Evolutionary conservation across 164 flowering plant genomes (phyloP).

Genomic region (Chimonanthus praecox): DNA sequence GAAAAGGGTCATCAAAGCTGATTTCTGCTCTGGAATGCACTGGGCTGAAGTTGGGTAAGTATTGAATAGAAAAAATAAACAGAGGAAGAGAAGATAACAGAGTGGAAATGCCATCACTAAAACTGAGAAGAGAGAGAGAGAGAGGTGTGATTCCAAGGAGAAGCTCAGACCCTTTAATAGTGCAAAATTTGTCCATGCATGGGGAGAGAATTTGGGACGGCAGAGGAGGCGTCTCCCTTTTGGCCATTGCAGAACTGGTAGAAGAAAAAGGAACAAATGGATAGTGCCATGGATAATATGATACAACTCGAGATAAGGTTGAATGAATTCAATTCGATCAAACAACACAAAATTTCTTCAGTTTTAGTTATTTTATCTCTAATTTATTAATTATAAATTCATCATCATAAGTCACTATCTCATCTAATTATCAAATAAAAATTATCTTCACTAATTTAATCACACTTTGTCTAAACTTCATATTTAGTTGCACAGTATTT

Average conservation of each 20-base stretch:
- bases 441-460: too few relatives aligned
- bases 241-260: background rate
- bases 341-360: too few relatives aligned
- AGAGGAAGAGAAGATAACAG: background rate
- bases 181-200: background rate
- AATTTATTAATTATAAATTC: too few relatives aligned
- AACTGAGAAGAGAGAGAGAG: background rate
- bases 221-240: background rate
- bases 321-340: too few relatives aligned
- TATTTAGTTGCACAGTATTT: too few relatives aligned
- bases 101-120: conserved; percentile 23
- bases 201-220: background rate
- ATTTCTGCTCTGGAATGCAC: conserved; percentile 31
- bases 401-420: too few relatives aligned
- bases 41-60: conserved; percentile 10
- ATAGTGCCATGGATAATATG: background rate
- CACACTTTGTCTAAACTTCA: too few relatives aligned
- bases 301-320: too few relatives aligned
- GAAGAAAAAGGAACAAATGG: background rate
- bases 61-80: background rate
- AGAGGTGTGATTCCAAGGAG: background rate
- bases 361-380: too few relatives aligned
- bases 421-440: too few relatives aligned
- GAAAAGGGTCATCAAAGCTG: background rate
- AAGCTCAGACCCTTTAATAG: background rate